A percentile compares a stretch with the other conserved stretches of the same genome.
These are phyloP conservation scores for Creolimax fragrantissima DNA, from an alignment of 78 protist species.

Conservation along the genomic window DNA sequence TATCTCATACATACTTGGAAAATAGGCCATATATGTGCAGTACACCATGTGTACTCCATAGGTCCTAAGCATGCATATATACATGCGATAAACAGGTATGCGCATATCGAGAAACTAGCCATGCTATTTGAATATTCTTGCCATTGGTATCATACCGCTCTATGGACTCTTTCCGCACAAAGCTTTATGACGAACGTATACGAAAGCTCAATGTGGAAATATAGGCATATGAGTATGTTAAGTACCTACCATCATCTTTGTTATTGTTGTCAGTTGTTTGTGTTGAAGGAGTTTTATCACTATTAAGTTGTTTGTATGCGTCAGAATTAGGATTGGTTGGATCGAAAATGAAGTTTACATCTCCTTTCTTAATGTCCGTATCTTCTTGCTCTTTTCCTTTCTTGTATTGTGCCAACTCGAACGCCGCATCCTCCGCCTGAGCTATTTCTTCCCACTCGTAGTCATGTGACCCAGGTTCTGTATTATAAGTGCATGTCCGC, in stretches of 20 bases:
- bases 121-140: not conserved
- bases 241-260: too few relatives aligned
- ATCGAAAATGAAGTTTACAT: too few relatives aligned
- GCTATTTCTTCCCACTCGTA: not conserved
- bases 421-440: not conserved
- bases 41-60: not conserved
- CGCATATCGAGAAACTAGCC: not conserved
- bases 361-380: too few relatives aligned
- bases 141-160: not conserved
- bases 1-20: not conserved
- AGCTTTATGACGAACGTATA: too few relatives aligned
- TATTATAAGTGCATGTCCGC: not conserved
- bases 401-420: not conserved
- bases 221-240: too few relatives aligned
- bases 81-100: not conserved
- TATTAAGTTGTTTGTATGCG: too few relatives aligned
- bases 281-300: too few relatives aligned
- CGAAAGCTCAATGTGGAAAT: too few relatives aligned
- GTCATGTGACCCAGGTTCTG: not conserved
- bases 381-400: not conserved
- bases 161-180: too few relatives aligned
- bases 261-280: too few relatives aligned
- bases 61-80: not conserved
- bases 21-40: not conserved
- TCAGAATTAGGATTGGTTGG: too few relatives aligned